These are phyloP conservation scores for Suillus subaureus DNA, from an alignment of 768 basidiomycete species.

Conservation along the genomic window DNA sequence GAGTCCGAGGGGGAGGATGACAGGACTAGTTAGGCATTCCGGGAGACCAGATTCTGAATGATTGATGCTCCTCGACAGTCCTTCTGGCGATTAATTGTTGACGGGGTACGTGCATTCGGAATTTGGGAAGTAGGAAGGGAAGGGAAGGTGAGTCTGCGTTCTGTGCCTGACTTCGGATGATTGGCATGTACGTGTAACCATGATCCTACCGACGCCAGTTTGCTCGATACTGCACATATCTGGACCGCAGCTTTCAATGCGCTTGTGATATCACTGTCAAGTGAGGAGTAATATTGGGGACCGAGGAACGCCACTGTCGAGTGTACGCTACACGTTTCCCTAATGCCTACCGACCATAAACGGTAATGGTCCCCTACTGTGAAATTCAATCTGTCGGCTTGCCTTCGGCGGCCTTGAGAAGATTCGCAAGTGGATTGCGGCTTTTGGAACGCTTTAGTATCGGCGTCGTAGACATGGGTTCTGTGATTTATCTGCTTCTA, in stretches of 20 bases:
- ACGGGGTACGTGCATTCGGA: slow-evolving; percentile 1
- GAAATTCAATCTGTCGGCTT: neutral
- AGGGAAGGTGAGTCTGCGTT: neutral
- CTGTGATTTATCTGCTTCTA: neutral
- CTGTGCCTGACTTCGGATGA: slow-evolving; percentile 4
- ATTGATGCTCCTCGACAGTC: neutral
- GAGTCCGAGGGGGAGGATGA: neutral
- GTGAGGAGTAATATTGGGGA: neutral
- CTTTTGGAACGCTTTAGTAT: neutral
- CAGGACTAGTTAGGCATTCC: neutral
- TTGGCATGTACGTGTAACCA: slow-evolving; percentile 2
- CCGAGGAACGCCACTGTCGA: neutral
- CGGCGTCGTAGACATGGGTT: neutral
- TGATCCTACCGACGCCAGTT: neutral
- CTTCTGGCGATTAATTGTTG: slow-evolving; percentile 10
- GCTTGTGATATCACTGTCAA: neutral
- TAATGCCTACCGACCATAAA: neutral
- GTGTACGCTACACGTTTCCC: neutral
- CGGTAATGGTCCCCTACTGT: neutral
- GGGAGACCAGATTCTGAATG: neutral
- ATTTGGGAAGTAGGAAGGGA: neutral
- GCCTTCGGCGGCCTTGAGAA: neutral
- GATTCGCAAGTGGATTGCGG: neutral
- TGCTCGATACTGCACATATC: neutral
- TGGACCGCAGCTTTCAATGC: neutral